Conservation (phyloP, 345 rosid genomes). For the Crucihimalaya himalaica region DNA sequence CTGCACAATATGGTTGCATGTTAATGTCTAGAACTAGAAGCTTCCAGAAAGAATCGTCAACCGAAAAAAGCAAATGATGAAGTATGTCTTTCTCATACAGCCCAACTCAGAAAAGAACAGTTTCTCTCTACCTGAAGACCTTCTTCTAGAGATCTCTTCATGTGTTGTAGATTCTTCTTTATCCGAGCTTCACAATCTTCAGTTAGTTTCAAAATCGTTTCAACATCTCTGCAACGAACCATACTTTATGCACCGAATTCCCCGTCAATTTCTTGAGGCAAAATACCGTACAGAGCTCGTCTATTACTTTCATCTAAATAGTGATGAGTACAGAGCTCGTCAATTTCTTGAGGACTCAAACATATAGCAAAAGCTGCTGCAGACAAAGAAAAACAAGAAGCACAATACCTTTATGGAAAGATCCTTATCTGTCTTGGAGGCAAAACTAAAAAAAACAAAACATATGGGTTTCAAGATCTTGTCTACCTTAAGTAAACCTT, state of each 20-base stretch:
- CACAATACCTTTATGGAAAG: constrained; percentile 11
- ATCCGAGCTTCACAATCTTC: not conserved
- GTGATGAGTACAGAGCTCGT: not conserved
- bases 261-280: not conserved
- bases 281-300: not conserved
- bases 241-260: not conserved
- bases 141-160: constrained; percentile 21
- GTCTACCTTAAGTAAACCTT: constrained; percentile 1
- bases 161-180: not conserved
- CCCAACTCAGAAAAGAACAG: too few species aligned
- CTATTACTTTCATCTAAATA: not conserved
- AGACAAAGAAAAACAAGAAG: not conserved
- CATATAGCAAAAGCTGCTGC: constrained; percentile 7
- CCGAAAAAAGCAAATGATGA: too few species aligned
- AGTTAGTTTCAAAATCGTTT: constrained; percentile 16
- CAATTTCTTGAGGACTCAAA: constrained; percentile 1
- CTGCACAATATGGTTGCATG: too few species aligned
- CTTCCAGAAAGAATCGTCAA: too few species aligned
- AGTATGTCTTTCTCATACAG: too few species aligned
- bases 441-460: not conserved
- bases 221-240: not conserved
- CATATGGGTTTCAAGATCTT: not conserved
- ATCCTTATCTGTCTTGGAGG: constrained; percentile 17
- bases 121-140: constrained; percentile 9
- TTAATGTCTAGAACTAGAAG: too few species aligned